Evolutionary conservation across 2,329 filamentous ascomycete genomes (phyloP).

Genomic region (Pseudogymnoascus pannorum): DNA sequence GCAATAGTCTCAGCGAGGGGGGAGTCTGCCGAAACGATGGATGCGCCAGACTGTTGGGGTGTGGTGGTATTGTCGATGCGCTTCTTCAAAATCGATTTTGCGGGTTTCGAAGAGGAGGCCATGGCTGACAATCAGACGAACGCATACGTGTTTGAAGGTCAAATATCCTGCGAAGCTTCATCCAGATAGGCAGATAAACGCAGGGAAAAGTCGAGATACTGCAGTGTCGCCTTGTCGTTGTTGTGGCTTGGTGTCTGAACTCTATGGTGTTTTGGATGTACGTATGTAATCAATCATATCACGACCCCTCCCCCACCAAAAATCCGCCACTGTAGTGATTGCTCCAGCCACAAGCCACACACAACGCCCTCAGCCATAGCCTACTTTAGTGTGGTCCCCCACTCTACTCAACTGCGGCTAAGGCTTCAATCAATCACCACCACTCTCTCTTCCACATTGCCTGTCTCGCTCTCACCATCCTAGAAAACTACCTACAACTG

Average conservation of each 20-base stretch:
- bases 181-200: neutral
- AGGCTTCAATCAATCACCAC: constrained; percentile 7
- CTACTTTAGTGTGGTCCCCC: constrained; percentile 7
- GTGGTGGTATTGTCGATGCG: constrained; percentile 37
- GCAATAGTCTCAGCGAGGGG: constrained; percentile 36
- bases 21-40: constrained; percentile 32
- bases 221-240: neutral
- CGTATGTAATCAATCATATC: constrained; percentile 6
- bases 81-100: constrained; percentile 57
- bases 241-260: neutral
- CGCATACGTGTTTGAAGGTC: neutral
- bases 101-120: constrained; percentile 22
- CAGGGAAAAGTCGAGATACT: neutral
- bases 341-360: constrained; percentile 5
- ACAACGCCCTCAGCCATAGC: constrained; percentile 5
- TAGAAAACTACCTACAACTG: neutral
- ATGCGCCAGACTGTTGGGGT: neutral
- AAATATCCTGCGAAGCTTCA: neutral
- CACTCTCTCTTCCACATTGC: neutral
- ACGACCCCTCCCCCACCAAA: constrained; percentile 8
- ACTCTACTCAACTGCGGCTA: constrained; percentile 7
- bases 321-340: neutral
- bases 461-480: neutral
- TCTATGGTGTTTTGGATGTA: neutral
- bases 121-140: constrained; percentile 16